Evolutionary conservation across 2,329 filamentous ascomycete species (phyloP).

Genomic region (Sporothrix protearum): DNA sequence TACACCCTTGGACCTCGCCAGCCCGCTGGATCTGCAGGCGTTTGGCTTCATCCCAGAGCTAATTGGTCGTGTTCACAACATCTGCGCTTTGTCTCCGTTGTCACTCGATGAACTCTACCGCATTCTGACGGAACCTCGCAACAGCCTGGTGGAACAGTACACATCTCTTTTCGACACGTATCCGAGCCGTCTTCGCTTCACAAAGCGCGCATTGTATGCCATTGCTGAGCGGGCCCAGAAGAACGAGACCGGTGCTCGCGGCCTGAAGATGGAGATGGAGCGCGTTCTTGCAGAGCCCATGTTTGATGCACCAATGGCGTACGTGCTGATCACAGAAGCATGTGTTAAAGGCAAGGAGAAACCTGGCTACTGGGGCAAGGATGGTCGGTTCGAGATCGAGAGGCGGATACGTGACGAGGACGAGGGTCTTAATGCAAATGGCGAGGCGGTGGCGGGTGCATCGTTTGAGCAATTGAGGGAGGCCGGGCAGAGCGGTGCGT

Average conservation of each 20-base stretch:
- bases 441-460: neutral
- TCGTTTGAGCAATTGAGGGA: slow-evolving; percentile 45
- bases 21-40: slow-evolving; percentile 70
- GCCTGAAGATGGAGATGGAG: slow-evolving; percentile 77
- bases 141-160: slow-evolving; percentile 85
- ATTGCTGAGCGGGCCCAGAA: slow-evolving; percentile 66
- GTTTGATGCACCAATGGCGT: slow-evolving; percentile 74
- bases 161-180: slow-evolving; percentile 77
- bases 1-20: slow-evolving; percentile 66
- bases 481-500: slow-evolving; percentile 49
- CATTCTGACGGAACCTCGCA: slow-evolving; percentile 88
- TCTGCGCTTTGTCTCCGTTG: slow-evolving; percentile 78
- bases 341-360: slow-evolving; percentile 62
- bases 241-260: slow-evolving; percentile 71
- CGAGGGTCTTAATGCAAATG: slow-evolving; percentile 21
- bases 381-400: slow-evolving; percentile 66
- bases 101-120: slow-evolving; percentile 66
- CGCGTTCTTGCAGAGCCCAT: slow-evolving; percentile 73
- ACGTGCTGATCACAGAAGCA: slow-evolving; percentile 68
- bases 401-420: slow-evolving; percentile 64
- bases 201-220: slow-evolving; percentile 72
- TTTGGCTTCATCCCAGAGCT: slow-evolving; percentile 93
- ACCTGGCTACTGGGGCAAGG: slow-evolving; percentile 63
- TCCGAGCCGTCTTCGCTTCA: slow-evolving; percentile 79
- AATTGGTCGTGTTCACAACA: slow-evolving; percentile 91